Base-by-base conservation (phyloP, 345 rosid genomes). In the Pistacia atlantica region DNA sequence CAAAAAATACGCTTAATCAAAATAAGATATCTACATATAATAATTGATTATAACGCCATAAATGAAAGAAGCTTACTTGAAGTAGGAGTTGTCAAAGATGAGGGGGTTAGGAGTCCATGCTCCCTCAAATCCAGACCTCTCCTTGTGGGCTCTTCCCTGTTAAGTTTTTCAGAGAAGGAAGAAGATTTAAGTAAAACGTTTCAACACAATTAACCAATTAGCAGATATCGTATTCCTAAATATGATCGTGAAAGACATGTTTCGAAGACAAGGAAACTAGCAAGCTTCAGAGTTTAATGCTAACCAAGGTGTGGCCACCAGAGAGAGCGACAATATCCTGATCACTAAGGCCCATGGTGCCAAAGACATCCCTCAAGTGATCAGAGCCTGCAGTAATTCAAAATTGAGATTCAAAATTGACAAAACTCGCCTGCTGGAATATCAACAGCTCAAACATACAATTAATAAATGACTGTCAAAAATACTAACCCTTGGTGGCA, bases 111-210 rank as follows among this genome's bases (percentile, higher is more conserved):
- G 0, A 6, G 99, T 96, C 99, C 99, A 96, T 14, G 98, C 80
- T 56, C 98, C 99, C 80, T 93, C 99, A 74, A 93, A 93, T 59
- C 99, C 99, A 77, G 99, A 96, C 78, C 99, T 87, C 77, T 96
- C 99, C 84, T 88, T 92, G 91, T 96, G 99, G 87, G 92, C 85
- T 79, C 93, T 88, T 77, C 99, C 99, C 99, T 93, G 79, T 9
- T 82, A 31, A 59, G 20, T 45, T 57, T 63, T 57, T 68, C 49
- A 16, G 49, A 73, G 2, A 58, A 64, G 9, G 11, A 18, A 46
- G 56, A 33, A 12, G 35, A 28, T 28, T 72, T 25, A 3, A 25
- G 52, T 8, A 28, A 45, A 60, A 72, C 8, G 46, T 42, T 42
- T 1, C 8, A 42, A 5, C 46, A 5, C 6, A 11, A 42, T n/a